phyloP scores from a whole-genome alignment of 768 basidiomycete genomes.

The Holtermanniella nyarrowii region DNA sequence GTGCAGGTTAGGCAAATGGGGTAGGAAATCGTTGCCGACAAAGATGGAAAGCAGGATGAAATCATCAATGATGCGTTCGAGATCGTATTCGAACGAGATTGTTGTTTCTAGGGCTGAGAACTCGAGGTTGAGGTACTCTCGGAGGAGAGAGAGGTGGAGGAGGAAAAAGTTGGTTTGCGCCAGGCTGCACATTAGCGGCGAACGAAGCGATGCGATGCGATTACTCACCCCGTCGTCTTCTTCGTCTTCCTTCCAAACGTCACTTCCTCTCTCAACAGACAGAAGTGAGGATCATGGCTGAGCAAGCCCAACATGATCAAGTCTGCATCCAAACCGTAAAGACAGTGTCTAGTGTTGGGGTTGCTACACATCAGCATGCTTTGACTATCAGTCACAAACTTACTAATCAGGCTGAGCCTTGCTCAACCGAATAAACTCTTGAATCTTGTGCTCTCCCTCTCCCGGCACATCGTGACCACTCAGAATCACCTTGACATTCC shows the following conservation, averaged over 20 bases:
- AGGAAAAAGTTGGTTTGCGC: slow-evolving; percentile 66
- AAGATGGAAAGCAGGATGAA: slow-evolving; percentile 95
- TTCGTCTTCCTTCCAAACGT: slow-evolving; percentile 81
- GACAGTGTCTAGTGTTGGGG: slow-evolving; percentile 91
- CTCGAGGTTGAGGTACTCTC: slow-evolving; percentile 95
- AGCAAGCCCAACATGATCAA: slow-evolving; percentile 94
- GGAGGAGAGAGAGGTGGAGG: slow-evolving; percentile 82
- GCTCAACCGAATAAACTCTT: slow-evolving; percentile 93
- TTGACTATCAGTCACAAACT: background rate
- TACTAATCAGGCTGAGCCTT: slow-evolving; percentile 85
- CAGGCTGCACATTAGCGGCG: too few relatives aligned
- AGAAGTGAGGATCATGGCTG: slow-evolving; percentile 98
- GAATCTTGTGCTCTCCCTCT: slow-evolving; percentile 99
- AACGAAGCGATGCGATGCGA: background rate
- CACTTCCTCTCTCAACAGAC: slow-evolving; percentile 92
- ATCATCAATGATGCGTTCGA: slow-evolving; percentile 95
- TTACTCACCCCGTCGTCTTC: slow-evolving; percentile 54
- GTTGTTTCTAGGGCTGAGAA: slow-evolving; percentile 52
- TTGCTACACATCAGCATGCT: slow-evolving; percentile 43
- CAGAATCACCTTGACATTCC: slow-evolving; percentile 78
- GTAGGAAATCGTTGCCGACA: slow-evolving; percentile 94
- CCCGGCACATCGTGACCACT: slow-evolving; percentile 98
- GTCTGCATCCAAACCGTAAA: slow-evolving; percentile 97
- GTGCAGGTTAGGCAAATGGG: slow-evolving; percentile 89
- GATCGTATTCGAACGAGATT: slow-evolving; percentile 69